Evolutionary conservation across 228 moss, liverwort and hornwort species (phyloP).

Genomic region (Sphagnum magellanicum): DNA sequence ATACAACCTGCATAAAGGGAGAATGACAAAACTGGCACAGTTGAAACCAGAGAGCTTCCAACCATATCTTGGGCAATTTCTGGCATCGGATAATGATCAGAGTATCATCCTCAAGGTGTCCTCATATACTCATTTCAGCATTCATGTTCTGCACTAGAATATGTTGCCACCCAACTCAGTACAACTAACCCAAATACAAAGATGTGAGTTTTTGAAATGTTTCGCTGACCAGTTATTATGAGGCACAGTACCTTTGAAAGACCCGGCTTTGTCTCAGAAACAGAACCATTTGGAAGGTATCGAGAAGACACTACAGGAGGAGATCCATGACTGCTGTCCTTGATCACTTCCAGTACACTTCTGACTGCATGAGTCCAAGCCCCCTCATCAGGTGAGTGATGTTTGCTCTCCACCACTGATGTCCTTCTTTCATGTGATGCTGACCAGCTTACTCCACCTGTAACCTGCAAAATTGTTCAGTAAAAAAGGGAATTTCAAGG

Average conservation of each 20-base stretch:
- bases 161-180: too few species aligned
- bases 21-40: not conserved
- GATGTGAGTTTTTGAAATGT: too few species aligned
- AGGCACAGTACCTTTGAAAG: conserved; percentile 37
- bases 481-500: too few species aligned
- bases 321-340: conserved; percentile 19
- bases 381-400: conserved; percentile 72
- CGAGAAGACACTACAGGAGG: conserved; percentile 9
- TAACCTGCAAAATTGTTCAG: too few species aligned
- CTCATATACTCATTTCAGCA: too few species aligned
- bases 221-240: too few species aligned
- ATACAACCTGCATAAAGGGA: conserved; percentile 61
- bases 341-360: conserved; percentile 46
- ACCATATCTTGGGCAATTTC: not conserved
- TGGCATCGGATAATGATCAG: too few species aligned
- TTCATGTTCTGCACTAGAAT: too few species aligned
- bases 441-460: too few species aligned
- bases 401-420: conserved; percentile 49
- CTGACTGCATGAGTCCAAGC: conserved; percentile 68
- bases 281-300: conserved; percentile 19
- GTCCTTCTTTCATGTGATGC: conserved; percentile 18
- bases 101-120: too few species aligned
- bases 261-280: conserved; percentile 1
- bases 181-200: too few species aligned
- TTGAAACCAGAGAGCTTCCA: not conserved